Percentiles rank a stretch among this genome's conserved stretches.
Conservation (phyloP, 2,329 filamentous ascomycete species). For the Colletotrichum magnum region DNA sequence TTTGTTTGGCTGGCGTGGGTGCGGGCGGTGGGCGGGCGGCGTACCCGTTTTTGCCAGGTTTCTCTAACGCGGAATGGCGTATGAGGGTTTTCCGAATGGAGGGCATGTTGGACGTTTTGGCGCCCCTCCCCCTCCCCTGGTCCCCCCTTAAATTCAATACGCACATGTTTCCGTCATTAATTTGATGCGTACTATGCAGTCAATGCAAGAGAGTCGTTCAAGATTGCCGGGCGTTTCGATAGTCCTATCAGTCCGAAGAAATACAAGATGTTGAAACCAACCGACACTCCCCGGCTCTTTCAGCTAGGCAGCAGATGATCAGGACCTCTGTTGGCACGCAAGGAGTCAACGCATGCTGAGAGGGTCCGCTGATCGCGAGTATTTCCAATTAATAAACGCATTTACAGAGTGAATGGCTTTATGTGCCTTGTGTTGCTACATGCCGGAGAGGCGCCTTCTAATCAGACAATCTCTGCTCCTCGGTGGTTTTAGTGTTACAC, state of each 20-base stretch:
- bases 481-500: conserved; percentile 36
- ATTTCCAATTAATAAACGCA: background rate
- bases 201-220: no score
- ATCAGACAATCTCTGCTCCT: conserved; percentile 30
- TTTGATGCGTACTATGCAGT: no score
- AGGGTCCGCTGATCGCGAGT: no score
- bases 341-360: no score
- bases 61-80: conserved; percentile 35
- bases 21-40: background rate
- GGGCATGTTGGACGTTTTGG: conserved; percentile 31
- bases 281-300: no score
- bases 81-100: conserved; percentile 37
- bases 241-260: no score
- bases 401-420: conserved; percentile 28
- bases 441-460: conserved; percentile 32
- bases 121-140: background rate
- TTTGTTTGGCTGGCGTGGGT: conserved; percentile 6
- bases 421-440: conserved; percentile 40
- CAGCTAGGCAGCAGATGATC: no score
- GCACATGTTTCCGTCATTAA: no score
- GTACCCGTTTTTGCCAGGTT: conserved; percentile 34
- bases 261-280: no score
- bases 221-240: no score
- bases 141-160: background rate
- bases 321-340: no score